A percentile compares a stretch with the other conserved stretches of the same genome.
Evolutionary conservation across 768 basidiomycete species (phyloP).

Genomic region (Pilatotrama ljubarskyi): DNA sequence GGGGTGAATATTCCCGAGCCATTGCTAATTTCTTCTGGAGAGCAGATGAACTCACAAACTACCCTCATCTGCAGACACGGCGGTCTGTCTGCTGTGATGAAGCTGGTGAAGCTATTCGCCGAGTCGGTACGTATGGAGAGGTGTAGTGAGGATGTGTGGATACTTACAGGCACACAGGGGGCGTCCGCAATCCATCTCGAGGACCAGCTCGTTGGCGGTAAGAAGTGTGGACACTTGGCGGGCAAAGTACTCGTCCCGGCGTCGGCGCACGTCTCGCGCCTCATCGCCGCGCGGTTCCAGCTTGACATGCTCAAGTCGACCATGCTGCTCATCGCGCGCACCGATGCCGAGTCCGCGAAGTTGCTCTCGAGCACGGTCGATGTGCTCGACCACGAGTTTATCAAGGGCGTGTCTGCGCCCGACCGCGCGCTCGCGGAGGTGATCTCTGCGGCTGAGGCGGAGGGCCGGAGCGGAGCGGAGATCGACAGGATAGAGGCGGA

Average conservation of each 20-base stretch:
- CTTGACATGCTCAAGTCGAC: constrained; percentile 87
- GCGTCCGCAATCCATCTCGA: constrained; percentile 90
- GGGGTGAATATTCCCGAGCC: constrained; percentile 51
- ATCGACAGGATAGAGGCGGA: constrained; percentile 72
- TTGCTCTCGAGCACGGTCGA: constrained; percentile 86
- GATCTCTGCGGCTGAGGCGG: constrained; percentile 64
- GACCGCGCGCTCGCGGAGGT: constrained; percentile 63
- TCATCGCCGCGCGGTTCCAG: constrained; percentile 86
- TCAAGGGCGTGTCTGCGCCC: constrained; percentile 58
- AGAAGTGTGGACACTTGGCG: constrained; percentile 91
- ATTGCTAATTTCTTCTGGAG: too few species aligned
- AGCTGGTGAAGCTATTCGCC: constrained; percentile 91
- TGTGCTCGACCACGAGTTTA: constrained; percentile 76
- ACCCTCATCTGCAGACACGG: constrained; percentile 63
- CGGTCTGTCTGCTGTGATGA: constrained; percentile 92
- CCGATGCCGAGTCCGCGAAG: constrained; percentile 86
- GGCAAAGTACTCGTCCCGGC: constrained; percentile 94
- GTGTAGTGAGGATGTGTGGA: neutral
- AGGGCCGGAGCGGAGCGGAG: constrained; percentile 64
- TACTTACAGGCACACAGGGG: constrained; percentile 47
- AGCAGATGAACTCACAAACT: neutral
- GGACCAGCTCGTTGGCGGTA: constrained; percentile 92
- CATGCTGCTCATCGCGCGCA: constrained; percentile 88
- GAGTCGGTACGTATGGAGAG: constrained; percentile 60
- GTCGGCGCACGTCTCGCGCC: constrained; percentile 81